phyloP scores from a whole-genome alignment of 148 eudicot species.

The Vaccinium darrowii region DNA sequence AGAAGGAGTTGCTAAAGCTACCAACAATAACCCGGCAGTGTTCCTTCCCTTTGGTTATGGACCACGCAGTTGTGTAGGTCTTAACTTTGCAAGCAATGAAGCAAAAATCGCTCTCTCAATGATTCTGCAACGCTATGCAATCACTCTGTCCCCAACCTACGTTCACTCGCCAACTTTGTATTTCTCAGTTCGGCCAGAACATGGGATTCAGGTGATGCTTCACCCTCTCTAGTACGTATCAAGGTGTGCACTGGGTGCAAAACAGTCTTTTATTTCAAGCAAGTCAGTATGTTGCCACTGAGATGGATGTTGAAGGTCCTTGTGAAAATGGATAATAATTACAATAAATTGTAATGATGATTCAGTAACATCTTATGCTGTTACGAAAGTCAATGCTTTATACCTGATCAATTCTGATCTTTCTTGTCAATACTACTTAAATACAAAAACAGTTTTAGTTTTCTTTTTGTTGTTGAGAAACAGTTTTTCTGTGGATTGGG shows the following conservation, averaged over 20 bases:
- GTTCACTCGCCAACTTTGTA: background rate
- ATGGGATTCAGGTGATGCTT: conserved; percentile 13
- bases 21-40: conserved; percentile 21
- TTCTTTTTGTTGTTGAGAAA: too few species aligned
- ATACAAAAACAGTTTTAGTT: too few species aligned
- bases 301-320: background rate
- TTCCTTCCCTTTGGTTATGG: conserved; percentile 17
- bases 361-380: too few species aligned
- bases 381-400: too few species aligned
- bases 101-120: conserved; percentile 13
- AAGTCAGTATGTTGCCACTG: background rate
- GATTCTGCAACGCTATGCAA: conserved; percentile 3
- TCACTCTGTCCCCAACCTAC: conserved; percentile 15
- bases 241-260: background rate
- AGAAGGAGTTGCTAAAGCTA: conserved; percentile 36
- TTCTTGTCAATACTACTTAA: too few species aligned
- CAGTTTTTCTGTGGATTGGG: too few species aligned
- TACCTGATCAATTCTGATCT: too few species aligned
- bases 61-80: conserved; percentile 30
- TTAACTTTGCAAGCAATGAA: conserved; percentile 16
- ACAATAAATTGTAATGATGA: too few species aligned
- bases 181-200: conserved; percentile 4
- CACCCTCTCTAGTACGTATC: background rate
- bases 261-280: background rate
- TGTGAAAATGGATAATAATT: background rate